These are phyloP conservation scores for Polygonum aviculare DNA, from an alignment of 148 eudicot genomes.

Conservation along the genomic window DNA sequence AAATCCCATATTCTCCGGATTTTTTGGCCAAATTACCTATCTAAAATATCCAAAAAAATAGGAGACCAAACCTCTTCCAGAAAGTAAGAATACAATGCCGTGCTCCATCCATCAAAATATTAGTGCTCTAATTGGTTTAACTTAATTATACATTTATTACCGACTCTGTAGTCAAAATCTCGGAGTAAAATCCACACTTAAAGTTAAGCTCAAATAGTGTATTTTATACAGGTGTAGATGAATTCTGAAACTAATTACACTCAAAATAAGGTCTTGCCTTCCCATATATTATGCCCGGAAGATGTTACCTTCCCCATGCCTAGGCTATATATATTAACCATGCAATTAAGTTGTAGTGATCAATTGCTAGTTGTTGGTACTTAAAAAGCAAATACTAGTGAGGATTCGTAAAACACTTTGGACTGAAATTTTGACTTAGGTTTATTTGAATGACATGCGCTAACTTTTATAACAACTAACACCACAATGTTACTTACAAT, in stretches of 20 bases:
- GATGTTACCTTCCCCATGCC: neutral
- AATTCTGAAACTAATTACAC: neutral
- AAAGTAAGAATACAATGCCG: neutral
- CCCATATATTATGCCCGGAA: neutral
- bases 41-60: neutral
- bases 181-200: conserved; percentile 5
- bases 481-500: too few relatives aligned
- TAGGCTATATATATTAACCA: neutral
- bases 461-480: too few relatives aligned
- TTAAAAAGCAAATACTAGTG: too few relatives aligned
- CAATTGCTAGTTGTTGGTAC: too few relatives aligned
- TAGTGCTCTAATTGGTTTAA: too few relatives aligned
- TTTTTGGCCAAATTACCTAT: neutral
- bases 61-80: neutral
- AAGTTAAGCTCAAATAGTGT: neutral
- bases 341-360: neutral
- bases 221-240: neutral
- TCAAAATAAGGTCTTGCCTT: neutral
- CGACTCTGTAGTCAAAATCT: neutral
- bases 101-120: neutral
- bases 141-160: neutral
- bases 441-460: too few relatives aligned
- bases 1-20: neutral
- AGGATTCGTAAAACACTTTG: too few relatives aligned
- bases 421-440: too few relatives aligned